Evolutionary conservation across 768 basidiomycete genomes (phyloP).

Genomic region (Lentinula edodes): DNA sequence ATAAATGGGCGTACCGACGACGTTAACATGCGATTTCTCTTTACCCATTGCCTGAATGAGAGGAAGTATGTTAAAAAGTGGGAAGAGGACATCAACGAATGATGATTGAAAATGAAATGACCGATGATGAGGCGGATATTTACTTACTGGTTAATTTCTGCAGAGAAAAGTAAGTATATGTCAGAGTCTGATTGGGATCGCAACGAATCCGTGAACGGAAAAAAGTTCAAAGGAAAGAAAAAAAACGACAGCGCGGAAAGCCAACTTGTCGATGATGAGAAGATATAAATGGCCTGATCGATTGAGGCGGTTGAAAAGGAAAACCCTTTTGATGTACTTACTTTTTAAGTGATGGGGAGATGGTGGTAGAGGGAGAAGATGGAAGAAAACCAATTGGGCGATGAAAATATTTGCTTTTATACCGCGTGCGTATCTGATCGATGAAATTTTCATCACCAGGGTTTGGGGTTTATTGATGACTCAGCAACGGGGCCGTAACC

Average conservation of each 20-base stretch:
- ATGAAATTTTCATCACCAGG: constrained; percentile 16
- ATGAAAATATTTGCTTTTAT: background rate
- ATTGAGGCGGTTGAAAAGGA: constrained; percentile 12
- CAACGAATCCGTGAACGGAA: background rate
- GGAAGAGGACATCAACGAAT: too few relatives aligned
- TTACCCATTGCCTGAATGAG: constrained; percentile 69
- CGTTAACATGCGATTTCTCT: constrained; percentile 95
- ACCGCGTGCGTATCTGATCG: background rate
- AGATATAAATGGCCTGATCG: constrained; percentile 7
- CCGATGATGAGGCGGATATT: background rate
- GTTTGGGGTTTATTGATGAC: background rate
- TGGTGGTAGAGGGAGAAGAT: constrained; percentile 38
- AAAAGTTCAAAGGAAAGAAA: background rate
- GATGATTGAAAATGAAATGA: background rate
- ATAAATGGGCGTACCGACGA: constrained; percentile 47
- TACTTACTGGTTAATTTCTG: background rate
- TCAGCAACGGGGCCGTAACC: background rate
- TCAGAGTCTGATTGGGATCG: background rate
- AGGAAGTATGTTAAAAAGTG: background rate
- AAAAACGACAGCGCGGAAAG: background rate
- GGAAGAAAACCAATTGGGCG: constrained; percentile 27
- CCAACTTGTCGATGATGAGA: background rate
- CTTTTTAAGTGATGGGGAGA: constrained; percentile 32
- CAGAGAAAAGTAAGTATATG: background rate
- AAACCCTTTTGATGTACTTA: constrained; percentile 21